Percentiles rank a stretch among this genome's conserved stretches.
These are phyloP conservation scores for Thraustochytrium striatum DNA, from an alignment of 352 stramenopile genomes.

Conservation along the genomic window DNA sequence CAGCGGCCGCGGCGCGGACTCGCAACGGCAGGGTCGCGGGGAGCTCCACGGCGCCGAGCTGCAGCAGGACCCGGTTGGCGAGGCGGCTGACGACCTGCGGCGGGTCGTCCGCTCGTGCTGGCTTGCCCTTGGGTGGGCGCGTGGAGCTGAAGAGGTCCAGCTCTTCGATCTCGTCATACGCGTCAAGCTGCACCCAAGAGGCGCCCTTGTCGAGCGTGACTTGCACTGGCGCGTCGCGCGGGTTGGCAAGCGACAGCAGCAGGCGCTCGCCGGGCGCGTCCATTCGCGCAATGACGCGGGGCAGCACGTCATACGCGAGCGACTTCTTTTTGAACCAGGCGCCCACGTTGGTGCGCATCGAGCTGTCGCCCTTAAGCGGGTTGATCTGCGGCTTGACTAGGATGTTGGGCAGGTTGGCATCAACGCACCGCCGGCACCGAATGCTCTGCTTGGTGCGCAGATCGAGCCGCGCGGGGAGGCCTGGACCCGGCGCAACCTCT, in stretches of 20 bases:
- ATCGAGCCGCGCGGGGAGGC: background rate
- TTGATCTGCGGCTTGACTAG: slow-evolving; percentile 83
- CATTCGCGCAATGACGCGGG: background rate
- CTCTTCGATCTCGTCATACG: slow-evolving; percentile 36
- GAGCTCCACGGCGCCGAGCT: background rate
- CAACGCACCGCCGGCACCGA: slow-evolving; percentile 63
- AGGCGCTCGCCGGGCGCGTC: background rate
- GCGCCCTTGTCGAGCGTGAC: background rate
- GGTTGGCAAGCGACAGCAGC: background rate
- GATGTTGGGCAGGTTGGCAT: slow-evolving; percentile 74
- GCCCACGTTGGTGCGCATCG: slow-evolving; percentile 55
- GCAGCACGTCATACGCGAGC: slow-evolving; percentile 22
- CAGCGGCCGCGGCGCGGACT: too few species aligned
- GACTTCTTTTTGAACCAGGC: slow-evolving; percentile 46
- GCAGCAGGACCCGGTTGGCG: slow-evolving; percentile 15
- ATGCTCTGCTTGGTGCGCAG: slow-evolving; percentile 73
- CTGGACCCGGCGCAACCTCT: background rate
- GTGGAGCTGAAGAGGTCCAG: slow-evolving; percentile 11
- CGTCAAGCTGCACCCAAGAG: background rate
- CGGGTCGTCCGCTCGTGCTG: background rate
- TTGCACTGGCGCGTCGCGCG: background rate
- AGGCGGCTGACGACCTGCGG: background rate
- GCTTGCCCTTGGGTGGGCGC: background rate
- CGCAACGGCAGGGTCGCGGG: too few species aligned
- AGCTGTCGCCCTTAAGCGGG: slow-evolving; percentile 77